These are phyloP conservation scores for Lophiotrema nucula DNA, from an alignment of 495 filamentous ascomycete genomes.

Conservation along the genomic window DNA sequence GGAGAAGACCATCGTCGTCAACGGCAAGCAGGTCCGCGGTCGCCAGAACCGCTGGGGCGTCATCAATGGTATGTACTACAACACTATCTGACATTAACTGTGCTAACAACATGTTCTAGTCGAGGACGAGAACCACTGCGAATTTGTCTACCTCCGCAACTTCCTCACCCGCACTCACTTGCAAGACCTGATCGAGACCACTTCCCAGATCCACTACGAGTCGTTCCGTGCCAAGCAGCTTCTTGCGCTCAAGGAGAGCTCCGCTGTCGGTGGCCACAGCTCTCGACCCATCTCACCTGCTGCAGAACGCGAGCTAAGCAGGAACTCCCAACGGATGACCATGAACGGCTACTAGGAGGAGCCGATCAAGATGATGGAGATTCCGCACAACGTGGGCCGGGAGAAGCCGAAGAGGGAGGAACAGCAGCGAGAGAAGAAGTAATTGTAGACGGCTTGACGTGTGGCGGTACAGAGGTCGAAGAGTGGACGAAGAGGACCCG, in stretches of 20 bases:
- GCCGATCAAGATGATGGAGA: not conserved
- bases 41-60: slow-evolving; percentile 99
- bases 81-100: not conserved
- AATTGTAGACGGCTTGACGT: not conserved
- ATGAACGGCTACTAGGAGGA: slow-evolving; percentile 87
- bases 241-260: slow-evolving; percentile 95
- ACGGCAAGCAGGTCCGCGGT: slow-evolving; percentile 95
- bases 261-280: slow-evolving; percentile 75
- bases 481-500: slow-evolving; percentile 57
- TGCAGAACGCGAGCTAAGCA: slow-evolving; percentile 92
- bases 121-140: slow-evolving; percentile 98
- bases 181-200: slow-evolving; percentile 97
- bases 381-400: too few relatives aligned
- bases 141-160: slow-evolving; percentile 97
- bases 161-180: slow-evolving; percentile 96
- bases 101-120: slow-evolving; percentile 47
- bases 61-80: slow-evolving; percentile 62
- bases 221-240: slow-evolving; percentile 99
- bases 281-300: slow-evolving; percentile 93
- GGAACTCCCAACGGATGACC: slow-evolving; percentile 90
- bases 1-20: slow-evolving; percentile 95
- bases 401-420: not conserved
- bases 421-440: not conserved
- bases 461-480: too few relatives aligned
- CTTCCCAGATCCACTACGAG: slow-evolving; percentile 99